Percentiles rank a stretch among this genome's conserved stretches.
phyloP scores from a whole-genome alignment of 306 rosid species.

The Potentilla sterilis region DNA sequence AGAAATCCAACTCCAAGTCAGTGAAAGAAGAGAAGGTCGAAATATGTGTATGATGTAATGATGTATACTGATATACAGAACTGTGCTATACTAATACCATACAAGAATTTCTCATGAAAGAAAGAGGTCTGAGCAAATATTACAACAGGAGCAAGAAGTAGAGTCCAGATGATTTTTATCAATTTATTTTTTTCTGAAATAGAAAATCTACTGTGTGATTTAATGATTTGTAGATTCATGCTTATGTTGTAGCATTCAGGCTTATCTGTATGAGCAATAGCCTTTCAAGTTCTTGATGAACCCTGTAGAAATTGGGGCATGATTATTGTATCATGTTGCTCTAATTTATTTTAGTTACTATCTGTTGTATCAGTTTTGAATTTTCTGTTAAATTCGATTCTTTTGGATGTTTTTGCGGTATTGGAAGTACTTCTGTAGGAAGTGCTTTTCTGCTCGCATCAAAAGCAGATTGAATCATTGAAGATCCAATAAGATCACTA shows the following conservation, averaged over 20 bases:
- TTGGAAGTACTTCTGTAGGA: neutral
- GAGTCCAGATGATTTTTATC: neutral
- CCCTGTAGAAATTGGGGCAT: neutral
- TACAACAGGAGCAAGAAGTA: neutral
- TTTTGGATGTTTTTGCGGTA: neutral
- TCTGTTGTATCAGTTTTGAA: neutral
- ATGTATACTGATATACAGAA: too few relatives aligned
- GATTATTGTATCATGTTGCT: neutral
- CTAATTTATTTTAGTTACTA: too few relatives aligned
- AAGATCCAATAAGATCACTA: too few relatives aligned
- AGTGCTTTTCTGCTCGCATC: neutral
- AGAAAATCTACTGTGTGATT: neutral
- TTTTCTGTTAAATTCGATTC: neutral
- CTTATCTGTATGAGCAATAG: neutral
- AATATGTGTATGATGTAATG: slow-evolving; percentile 5
- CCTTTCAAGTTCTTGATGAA: neutral
- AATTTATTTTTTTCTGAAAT: neutral
- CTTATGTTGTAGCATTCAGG: neutral
- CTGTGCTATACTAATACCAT: neutral
- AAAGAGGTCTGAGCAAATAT: slow-evolving; percentile 11
- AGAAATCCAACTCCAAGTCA: slow-evolving; percentile 18
- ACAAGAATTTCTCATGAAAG: slow-evolving; percentile 21
- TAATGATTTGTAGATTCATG: neutral
- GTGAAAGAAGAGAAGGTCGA: slow-evolving; percentile 20
- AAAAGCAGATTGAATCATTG: neutral